Conservation (phyloP, 2,329 filamentous ascomycete genomes). For the Pseudogymnoascus sp. region DNA sequence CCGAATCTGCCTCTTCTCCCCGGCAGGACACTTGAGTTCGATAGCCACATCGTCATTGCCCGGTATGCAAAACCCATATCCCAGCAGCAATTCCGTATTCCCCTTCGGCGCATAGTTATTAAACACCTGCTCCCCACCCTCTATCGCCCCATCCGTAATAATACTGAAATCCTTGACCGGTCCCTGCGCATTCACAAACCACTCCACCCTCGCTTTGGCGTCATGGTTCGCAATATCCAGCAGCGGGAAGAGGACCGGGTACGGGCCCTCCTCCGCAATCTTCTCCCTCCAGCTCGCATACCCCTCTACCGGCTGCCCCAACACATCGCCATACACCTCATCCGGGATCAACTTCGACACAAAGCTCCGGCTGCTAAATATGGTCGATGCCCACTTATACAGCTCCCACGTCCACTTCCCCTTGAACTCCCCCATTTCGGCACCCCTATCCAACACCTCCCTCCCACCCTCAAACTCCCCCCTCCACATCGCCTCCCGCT, state of each 20-base stretch:
- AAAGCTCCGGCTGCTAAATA: conserved; percentile 61
- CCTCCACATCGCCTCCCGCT: conserved; percentile 21
- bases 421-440: not conserved
- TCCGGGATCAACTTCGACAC: conserved; percentile 47
- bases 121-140: conserved; percentile 45
- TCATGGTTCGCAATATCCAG: conserved; percentile 65
- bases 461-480: conserved; percentile 21
- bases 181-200: conserved; percentile 37
- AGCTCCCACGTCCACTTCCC: conserved; percentile 32
- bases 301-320: not conserved
- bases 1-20: not conserved
- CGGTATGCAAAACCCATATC: conserved; percentile 52
- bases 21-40: not conserved
- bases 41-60: conserved; percentile 28
- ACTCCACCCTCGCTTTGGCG: conserved; percentile 49
- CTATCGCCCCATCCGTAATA: conserved; percentile 35
- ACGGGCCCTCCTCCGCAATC: not conserved
- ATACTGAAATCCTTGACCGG: conserved; percentile 40
- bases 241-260: conserved; percentile 57
- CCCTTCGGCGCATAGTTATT: conserved; percentile 69
- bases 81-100: conserved; percentile 59
- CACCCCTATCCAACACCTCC: conserved; percentile 10
- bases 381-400: conserved; percentile 58
- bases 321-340: conserved; percentile 15
- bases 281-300: not conserved